Base-by-base conservation (phyloP, 768 basidiomycete species). In the Leccinum obscurum region DNA sequence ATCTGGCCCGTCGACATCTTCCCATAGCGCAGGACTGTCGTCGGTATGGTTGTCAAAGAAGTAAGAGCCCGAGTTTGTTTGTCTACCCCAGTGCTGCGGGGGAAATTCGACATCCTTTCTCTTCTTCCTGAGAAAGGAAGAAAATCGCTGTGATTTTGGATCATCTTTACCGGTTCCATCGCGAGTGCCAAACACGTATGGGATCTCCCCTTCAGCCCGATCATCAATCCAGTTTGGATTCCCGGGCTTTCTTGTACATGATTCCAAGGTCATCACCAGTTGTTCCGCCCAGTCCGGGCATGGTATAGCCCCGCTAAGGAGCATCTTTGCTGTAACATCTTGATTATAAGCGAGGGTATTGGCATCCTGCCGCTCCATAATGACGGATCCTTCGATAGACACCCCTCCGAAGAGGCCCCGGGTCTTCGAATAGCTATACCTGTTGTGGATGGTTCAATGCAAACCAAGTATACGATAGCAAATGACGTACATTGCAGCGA, bases 381-480 rank as follows among this genome's bases (percentile, higher is more conserved):
- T 95, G 54, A 97, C 87, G 1, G 90, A 92, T 13, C 94, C 94
- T 77, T 92, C 90, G 11, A 92, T 72, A 17, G 92, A 93, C 11
- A 97, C 81, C 6, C 96, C 96, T 32, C 96, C 95, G 62, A 97
- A 98, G 3, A 98, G 82, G 22, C 96, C 96, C 56, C 91, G 85
- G 1, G 95, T 95, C 73, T 95, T 96, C 8, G 89, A 90, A 69
- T 94, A 94, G 69, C 88, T 91, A 73, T 93, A 93, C 88, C 89
- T 91, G 68, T 30, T 10, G 15, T 14, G 17, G 37, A 56, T 35
- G 41, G 49, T 62, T 24, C 52, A 54, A 57, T 20, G 54, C 39
- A 49, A 44, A 44, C 28, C 35, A 51, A 35, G 22, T 20, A 28
- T 32, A 14, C 14, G n/a, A 20, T 30, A 56, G 54, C 13, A 24